Conservation (phyloP, 768 basidiomycete species). For the Boletus coccyginus region DNA sequence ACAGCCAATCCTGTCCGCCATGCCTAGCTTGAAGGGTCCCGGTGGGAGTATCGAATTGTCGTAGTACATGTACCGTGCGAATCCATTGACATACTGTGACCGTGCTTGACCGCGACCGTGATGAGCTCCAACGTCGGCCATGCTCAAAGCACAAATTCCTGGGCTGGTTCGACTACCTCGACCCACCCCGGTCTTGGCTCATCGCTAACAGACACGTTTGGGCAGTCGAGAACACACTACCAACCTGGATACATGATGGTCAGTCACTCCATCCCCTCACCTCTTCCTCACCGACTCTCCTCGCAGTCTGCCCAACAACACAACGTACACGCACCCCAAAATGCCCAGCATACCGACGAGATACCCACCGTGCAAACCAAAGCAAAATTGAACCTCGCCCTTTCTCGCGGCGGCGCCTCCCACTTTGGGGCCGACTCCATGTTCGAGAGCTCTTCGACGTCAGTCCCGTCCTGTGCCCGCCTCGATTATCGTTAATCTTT, state of each 20-base stretch:
- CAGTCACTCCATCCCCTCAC: slow-evolving; percentile 14
- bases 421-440: slow-evolving; percentile 85
- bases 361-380: slow-evolving; percentile 75
- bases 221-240: slow-evolving; percentile 73
- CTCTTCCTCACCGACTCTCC: neutral
- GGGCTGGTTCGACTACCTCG: slow-evolving; percentile 48
- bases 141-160: slow-evolving; percentile 48
- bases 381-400: slow-evolving; percentile 71
- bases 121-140: slow-evolving; percentile 32
- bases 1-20: neutral
- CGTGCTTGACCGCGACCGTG: neutral
- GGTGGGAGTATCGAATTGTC: no score
- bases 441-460: slow-evolving; percentile 62
- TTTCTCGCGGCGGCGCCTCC: slow-evolving; percentile 59
- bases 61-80: slow-evolving; percentile 5
- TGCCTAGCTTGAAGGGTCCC: neutral
- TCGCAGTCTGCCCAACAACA: slow-evolving; percentile 60
- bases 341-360: slow-evolving; percentile 66
- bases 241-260: slow-evolving; percentile 83
- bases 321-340: slow-evolving; percentile 53
- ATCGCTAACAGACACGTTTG: slow-evolving; percentile 62
- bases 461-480: neutral
- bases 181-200: slow-evolving; percentile 40
- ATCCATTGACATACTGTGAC: neutral
- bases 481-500: slow-evolving; percentile 1